phyloP scores from a whole-genome alignment of 257 asterid genomes.

The Avicennia marina region DNA sequence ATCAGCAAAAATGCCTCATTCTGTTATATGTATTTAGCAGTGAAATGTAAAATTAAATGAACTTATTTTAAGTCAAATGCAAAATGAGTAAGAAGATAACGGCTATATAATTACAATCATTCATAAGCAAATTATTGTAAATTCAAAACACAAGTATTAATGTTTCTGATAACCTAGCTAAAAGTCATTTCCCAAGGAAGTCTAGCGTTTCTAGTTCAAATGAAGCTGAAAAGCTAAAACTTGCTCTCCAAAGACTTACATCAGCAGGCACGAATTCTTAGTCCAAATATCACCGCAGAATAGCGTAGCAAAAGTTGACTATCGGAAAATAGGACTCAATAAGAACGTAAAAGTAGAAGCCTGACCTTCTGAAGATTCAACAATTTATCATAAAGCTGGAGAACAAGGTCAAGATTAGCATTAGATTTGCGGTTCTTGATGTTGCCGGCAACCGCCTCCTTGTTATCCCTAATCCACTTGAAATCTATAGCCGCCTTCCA shows the following conservation, averaged over 20 bases:
- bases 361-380: constrained; percentile 79
- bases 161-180: too few relatives aligned
- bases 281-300: too few relatives aligned
- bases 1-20: neutral
- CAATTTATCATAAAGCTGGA: constrained; percentile 62
- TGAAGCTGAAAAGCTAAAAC: neutral
- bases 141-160: too few relatives aligned
- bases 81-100: neutral
- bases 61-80: too few relatives aligned
- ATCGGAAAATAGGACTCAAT: neutral
- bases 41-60: too few relatives aligned
- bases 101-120: neutral
- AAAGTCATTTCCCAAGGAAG: too few relatives aligned
- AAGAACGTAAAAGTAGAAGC: constrained; percentile 21
- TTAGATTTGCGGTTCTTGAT: constrained; percentile 61
- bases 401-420: constrained; percentile 70
- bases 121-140: neutral
- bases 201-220: constrained; percentile 1
- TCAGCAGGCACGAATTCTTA: too few relatives aligned
- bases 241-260: neutral
- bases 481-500: constrained; percentile 95
- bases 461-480: constrained; percentile 90
- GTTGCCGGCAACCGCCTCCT: constrained; percentile 71
- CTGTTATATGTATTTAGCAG: too few relatives aligned
- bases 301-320: neutral